Evolutionary conservation across 78 protist genomes (phyloP).

Genomic region (Dictyostelium discoideum): DNA sequence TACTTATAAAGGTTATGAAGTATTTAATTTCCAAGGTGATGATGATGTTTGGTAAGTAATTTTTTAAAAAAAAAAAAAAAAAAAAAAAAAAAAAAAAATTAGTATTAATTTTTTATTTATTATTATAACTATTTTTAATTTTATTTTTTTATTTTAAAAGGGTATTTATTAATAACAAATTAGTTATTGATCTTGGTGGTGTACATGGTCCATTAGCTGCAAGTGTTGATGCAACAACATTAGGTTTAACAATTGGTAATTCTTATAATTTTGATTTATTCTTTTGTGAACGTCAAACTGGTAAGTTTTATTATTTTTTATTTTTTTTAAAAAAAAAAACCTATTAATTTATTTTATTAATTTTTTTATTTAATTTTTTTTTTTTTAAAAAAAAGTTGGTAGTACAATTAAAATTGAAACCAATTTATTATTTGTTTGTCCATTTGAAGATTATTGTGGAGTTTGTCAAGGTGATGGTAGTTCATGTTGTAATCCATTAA

Average conservation of each 20-base stretch:
- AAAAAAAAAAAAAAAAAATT: neutral
- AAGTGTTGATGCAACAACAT: neutral
- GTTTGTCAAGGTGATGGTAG: conserved; percentile 71
- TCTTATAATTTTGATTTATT: conserved; percentile 56
- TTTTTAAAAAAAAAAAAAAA: neutral
- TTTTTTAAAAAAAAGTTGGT: neutral
- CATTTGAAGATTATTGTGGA: conserved; percentile 29
- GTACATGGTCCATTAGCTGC: neutral
- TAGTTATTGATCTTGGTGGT: conserved; percentile 73
- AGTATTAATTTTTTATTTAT: too few relatives aligned
- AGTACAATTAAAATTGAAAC: conserved; percentile 8
- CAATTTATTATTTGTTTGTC: neutral
- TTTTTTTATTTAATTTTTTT: too few relatives aligned
- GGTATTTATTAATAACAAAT: conserved; percentile 44
- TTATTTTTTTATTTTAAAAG: neutral
- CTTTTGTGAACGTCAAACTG: conserved; percentile 59
- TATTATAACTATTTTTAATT: too few relatives aligned
- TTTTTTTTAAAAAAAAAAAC: too few relatives aligned
- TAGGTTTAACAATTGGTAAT: neutral
- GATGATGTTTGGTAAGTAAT: conserved; percentile 79
- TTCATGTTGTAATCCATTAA: conserved; percentile 14
- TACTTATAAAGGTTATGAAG: conserved; percentile 27
- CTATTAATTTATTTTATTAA: too few relatives aligned
- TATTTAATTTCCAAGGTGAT: conserved; percentile 59
- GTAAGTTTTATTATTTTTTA: neutral